phyloP scores from a whole-genome alignment of 768 basidiomycete species.

The Leucocoprinus sp. region DNA sequence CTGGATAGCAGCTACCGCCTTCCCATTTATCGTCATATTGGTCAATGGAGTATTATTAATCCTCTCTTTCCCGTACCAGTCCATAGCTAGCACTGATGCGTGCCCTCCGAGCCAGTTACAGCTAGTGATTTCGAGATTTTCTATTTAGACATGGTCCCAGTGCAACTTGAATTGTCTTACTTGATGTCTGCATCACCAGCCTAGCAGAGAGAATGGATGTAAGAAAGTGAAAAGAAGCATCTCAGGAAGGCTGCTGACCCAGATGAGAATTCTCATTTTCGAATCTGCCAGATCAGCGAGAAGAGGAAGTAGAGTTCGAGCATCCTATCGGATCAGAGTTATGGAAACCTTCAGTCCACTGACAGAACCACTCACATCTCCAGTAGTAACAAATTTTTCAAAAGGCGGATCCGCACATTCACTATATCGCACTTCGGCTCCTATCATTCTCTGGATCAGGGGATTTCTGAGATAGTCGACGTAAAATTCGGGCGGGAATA shows the following conservation, averaged over 20 bases:
- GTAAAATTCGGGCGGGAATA: slow-evolving; percentile 54
- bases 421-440: slow-evolving; percentile 39
- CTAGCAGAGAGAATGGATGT: slow-evolving; percentile 17
- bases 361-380: slow-evolving; percentile 36
- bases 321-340: slow-evolving; percentile 30
- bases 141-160: not conserved
- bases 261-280: slow-evolving; percentile 33
- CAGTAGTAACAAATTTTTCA: slow-evolving; percentile 37
- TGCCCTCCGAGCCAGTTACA: slow-evolving; percentile 43
- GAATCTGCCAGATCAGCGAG: slow-evolving; percentile 39
- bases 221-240: not conserved
- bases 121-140: slow-evolving; percentile 16
- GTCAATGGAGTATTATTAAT: slow-evolving; percentile 30
- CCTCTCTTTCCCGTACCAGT: slow-evolving; percentile 35
- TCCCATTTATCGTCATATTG: slow-evolving; percentile 51
- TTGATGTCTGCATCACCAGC: slow-evolving; percentile 44
- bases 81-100: slow-evolving; percentile 34
- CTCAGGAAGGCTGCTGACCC: slow-evolving; percentile 26
- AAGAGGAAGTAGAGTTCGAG: slow-evolving; percentile 44
- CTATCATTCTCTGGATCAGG: slow-evolving; percentile 35
- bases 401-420: slow-evolving; percentile 42
- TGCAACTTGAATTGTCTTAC: slow-evolving; percentile 20
- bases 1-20: slow-evolving; percentile 47
- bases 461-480: slow-evolving; percentile 33
- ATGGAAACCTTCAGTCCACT: not conserved